These are phyloP conservation scores for Xerocomellus chrysenteron DNA, from an alignment of 768 basidiomycete genomes.

Conservation along the genomic window DNA sequence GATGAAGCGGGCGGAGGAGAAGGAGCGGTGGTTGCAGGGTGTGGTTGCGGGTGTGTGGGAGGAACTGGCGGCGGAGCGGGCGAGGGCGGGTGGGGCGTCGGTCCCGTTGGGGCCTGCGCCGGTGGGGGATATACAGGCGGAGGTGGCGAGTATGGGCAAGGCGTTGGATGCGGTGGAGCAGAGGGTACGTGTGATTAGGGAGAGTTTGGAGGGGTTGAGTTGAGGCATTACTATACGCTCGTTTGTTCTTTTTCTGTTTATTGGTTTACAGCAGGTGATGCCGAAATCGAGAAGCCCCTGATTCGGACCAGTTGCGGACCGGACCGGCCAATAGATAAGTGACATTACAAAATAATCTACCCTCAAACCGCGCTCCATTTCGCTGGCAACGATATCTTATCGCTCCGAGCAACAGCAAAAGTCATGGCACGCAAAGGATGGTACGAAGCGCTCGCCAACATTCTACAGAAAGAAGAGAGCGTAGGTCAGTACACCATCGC, in stretches of 20 bases:
- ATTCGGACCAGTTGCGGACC: too few species aligned
- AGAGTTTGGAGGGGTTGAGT: slow-evolving; percentile 38
- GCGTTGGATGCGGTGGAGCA: slow-evolving; percentile 60
- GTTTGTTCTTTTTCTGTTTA: neutral
- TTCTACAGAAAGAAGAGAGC: slow-evolving; percentile 37
- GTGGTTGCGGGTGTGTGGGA: slow-evolving; percentile 73
- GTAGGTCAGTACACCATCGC: slow-evolving; percentile 29
- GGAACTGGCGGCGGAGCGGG: slow-evolving; percentile 55
- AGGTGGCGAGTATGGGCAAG: slow-evolving; percentile 46
- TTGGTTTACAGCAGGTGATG: neutral
- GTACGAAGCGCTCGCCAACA: slow-evolving; percentile 45
- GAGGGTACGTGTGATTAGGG: slow-evolving; percentile 48
- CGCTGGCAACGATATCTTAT: neutral
- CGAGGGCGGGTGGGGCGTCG: slow-evolving; percentile 9
- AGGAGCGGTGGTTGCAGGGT: slow-evolving; percentile 73
- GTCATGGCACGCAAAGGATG: slow-evolving; percentile 36
- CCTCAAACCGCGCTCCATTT: neutral
- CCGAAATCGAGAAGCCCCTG: too few species aligned
- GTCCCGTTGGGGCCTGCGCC: slow-evolving; percentile 20
- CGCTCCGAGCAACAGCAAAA: too few species aligned
- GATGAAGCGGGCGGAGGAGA: slow-evolving; percentile 57
- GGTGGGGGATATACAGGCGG: slow-evolving; percentile 41
- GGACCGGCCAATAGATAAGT: too few species aligned
- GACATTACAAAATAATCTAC: too few species aligned
- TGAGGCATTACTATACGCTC: slow-evolving; percentile 5